These are phyloP conservation scores for Mucor velutinosus DNA, from an alignment of 371 early-diverging fungal genomes.

Conservation along the genomic window DNA sequence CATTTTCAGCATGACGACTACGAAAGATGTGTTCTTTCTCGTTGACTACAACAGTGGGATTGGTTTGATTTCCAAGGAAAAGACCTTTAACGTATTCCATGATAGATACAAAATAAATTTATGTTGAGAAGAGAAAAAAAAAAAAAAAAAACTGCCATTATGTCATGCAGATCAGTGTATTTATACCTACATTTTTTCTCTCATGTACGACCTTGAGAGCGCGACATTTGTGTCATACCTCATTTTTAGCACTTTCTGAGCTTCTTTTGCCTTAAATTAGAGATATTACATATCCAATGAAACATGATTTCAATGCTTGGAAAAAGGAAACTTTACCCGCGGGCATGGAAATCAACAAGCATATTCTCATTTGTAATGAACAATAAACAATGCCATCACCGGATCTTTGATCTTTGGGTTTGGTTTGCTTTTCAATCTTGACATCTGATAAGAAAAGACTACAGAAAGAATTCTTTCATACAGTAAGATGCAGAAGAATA, in stretches of 20 bases:
- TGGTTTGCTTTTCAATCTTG: not conserved
- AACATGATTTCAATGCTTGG: not conserved
- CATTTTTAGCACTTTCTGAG: not conserved
- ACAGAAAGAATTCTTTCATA: not conserved
- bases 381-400: not conserved
- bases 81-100: conserved; percentile 31
- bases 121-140: not conserved
- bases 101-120: not conserved
- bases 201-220: not conserved
- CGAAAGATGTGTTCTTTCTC: conserved; percentile 54
- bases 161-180: conserved; percentile 9
- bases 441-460: not conserved
- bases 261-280: not conserved
- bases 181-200: not conserved
- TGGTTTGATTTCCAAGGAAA: conserved; percentile 30
- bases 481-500: not conserved
- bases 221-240: not conserved
- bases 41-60: conserved; percentile 46
- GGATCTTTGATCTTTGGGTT: not conserved
- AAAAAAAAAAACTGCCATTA: not conserved
- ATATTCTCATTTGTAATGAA: not conserved
- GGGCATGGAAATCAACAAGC: not conserved
- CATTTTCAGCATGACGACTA: conserved; percentile 38
- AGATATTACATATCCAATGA: too few species aligned
- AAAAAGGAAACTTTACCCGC: not conserved